Evolutionary conservation across 1,284 basidiomycete species (phyloP), one percentile per base, ranked within the genome.

Genomic region (Cerrena zonata): DNA sequence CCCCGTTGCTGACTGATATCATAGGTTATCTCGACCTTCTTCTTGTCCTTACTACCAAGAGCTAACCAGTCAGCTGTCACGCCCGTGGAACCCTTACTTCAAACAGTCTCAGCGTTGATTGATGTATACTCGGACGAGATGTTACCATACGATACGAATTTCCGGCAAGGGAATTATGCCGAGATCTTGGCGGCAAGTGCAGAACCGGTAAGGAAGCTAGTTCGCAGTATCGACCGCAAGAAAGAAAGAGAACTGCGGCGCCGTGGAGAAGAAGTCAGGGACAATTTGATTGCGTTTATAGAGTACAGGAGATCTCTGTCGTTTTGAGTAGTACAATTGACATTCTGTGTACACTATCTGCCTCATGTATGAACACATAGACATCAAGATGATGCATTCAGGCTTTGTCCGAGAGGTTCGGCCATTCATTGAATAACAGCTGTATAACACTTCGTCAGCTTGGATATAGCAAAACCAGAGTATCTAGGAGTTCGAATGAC

Each of bases 81-180:
- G 39, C 77, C 75, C 42, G 76, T 83, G 2, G 94, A 97, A 62
- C 76, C 86, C 0, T 74, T 89, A 50, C 75, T 97, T 18, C 91
- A 95, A 59, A 81, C 84, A 0, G 72, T 86, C 26, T 94, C 95
- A 34, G 90, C 89, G 23, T 68, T 98, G 45, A 91, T 98, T 57
- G 95, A 98, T 66, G 88, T 95, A 46, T 99, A 91, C 67, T 91
- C 94, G 1, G 95, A 99, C 69, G 96, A 99, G 68, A 78, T 71
- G 7, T 69, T 82, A 45, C 76, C 84, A 0, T 96, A 90, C 66
- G 94, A 99, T 67, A 60, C 78, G 51, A 88, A 86, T 57, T 98
- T 97, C 71, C 76, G 82, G 15, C 65, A 80, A 42, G 77, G 63
- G 15, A 58, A 56, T 27, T 67, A 64, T 49, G 62, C 79, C 21